Base-by-base conservation (phyloP, 2,329 filamentous ascomycete species). In the Moelleriella libera region DNA sequence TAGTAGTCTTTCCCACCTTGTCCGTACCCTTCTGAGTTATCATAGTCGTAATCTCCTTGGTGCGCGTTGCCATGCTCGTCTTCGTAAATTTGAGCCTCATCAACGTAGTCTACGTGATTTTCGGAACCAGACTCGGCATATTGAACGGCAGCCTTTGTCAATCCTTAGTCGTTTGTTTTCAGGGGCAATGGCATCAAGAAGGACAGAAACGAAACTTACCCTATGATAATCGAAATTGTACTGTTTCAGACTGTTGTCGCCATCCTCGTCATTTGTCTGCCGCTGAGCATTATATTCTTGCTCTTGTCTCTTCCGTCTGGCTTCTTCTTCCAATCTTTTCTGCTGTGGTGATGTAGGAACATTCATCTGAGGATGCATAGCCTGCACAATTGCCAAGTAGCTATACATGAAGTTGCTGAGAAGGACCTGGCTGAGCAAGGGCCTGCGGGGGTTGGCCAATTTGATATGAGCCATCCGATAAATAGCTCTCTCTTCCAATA, bases 341-440 rank as follows among this genome's bases (percentile, higher is more conserved):
- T 84, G 82, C 57, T 88, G 88, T 37, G 85, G 81, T 12, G 85
- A 89, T 37, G 85, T 78, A n/a, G 87, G 87, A 42, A 94, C 82
- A 58, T 94, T 86, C 67, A 96, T 86, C 60, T 94, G 87, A 42
- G 92, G 92, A 63, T 98, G 92, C 87, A 96, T 96, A 58, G 94
- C 88, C 67, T 98, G 92, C 43, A 98, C 92, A 64, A 97, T 98
- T 52, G 92, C 92, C 53, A 98, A 76, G 63, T 98, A 98, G 49
- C 88, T 92, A 68, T 98, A 98, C 92, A 98, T 98, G 66, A 98
- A 98, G 64, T 98, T 98, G 67, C 89, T 96, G 55, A 98, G 76
- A 50, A 98, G 72, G 28, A 98, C 92, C 64, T 98, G 92, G 50
- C 90, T 96, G 60, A 94, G 84, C 46, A 98, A 69, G 41, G 90